Conservation (phyloP, 768 basidiomycete species). For the Lentinula boryana region DNA sequence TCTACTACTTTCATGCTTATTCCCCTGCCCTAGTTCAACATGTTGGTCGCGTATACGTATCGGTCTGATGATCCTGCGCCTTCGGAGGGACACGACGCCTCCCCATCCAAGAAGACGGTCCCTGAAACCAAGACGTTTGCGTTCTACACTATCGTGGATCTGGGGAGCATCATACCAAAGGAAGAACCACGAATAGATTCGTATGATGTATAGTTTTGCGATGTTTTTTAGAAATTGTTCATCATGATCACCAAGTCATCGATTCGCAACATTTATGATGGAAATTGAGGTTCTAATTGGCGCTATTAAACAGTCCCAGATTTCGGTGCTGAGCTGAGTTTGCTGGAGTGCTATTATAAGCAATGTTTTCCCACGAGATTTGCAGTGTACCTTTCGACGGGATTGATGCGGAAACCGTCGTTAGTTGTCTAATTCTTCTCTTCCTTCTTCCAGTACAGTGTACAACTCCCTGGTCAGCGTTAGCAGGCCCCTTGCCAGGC, state of each 20-base stretch:
- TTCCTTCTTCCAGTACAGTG: neutral
- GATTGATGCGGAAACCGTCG: neutral
- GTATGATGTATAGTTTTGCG: constrained; percentile 12
- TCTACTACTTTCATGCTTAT: constrained; percentile 1
- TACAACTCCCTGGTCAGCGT: constrained; percentile 1
- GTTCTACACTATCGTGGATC: constrained; percentile 80
- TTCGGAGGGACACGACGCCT: constrained; percentile 51
- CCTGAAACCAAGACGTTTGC: constrained; percentile 85
- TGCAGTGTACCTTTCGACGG: neutral
- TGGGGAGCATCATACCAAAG: constrained; percentile 63
- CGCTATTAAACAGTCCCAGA: too few relatives aligned
- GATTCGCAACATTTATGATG: too few relatives aligned
- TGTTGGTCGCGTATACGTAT: constrained; percentile 93
- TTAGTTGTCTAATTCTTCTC: neutral
- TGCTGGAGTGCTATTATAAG: neutral
- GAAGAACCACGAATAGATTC: constrained; percentile 37
- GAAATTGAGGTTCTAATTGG: too few relatives aligned
- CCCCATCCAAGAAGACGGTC: constrained; percentile 30
- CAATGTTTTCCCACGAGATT: neutral
- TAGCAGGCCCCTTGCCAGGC: constrained; percentile 33
- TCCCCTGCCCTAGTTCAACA: constrained; percentile 65
- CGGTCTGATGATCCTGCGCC: constrained; percentile 79
- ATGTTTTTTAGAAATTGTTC: neutral
- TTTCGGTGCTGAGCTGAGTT: too few relatives aligned
- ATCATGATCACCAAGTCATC: neutral